Evolutionary conservation across 1,139 yeast genomes (phyloP).

Genomic region (Yamadazyma epiphylla): DNA sequence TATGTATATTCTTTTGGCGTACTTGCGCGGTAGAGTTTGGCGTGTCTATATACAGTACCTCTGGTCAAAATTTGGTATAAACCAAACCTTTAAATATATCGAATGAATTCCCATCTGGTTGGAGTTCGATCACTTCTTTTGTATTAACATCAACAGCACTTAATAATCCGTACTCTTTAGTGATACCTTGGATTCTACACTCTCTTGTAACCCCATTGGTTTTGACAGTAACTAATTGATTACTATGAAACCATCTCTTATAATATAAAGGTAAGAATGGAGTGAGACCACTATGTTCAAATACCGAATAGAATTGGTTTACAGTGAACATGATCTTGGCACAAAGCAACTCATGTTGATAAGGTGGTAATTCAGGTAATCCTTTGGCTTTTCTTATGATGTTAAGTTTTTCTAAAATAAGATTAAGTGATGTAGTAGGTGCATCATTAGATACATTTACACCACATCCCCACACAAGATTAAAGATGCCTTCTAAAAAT

Average conservation of each 20-base stretch:
- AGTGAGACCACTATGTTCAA: constrained; percentile 60
- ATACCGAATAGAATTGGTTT: constrained; percentile 56
- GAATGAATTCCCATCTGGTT: constrained; percentile 97
- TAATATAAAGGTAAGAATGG: constrained; percentile 75
- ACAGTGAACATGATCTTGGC: constrained; percentile 70
- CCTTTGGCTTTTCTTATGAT: constrained; percentile 40
- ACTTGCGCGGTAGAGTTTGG: no score
- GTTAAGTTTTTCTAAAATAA: constrained; percentile 61
- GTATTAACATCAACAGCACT: constrained; percentile 67
- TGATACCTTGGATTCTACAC: constrained; percentile 76
- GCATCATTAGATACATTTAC: constrained; percentile 81
- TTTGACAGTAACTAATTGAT: constrained; percentile 58
- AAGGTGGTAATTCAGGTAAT: constrained; percentile 42
- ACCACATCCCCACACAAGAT: constrained; percentile 81
- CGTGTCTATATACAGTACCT: no score
- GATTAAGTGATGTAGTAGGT: constrained; percentile 85
- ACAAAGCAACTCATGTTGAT: constrained; percentile 57
- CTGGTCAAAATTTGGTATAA: constrained; percentile 45
- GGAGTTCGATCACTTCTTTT: constrained; percentile 63
- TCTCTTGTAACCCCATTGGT: constrained; percentile 35
- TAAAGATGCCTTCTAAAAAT: constrained; percentile 52
- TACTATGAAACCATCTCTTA: constrained; percentile 78
- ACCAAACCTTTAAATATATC: constrained; percentile 91
- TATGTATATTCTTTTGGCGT: no score
- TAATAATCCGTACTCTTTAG: constrained; percentile 78